Base-by-base conservation (phyloP, 345 rosid species). In the Eutrema heterophyllum region DNA sequence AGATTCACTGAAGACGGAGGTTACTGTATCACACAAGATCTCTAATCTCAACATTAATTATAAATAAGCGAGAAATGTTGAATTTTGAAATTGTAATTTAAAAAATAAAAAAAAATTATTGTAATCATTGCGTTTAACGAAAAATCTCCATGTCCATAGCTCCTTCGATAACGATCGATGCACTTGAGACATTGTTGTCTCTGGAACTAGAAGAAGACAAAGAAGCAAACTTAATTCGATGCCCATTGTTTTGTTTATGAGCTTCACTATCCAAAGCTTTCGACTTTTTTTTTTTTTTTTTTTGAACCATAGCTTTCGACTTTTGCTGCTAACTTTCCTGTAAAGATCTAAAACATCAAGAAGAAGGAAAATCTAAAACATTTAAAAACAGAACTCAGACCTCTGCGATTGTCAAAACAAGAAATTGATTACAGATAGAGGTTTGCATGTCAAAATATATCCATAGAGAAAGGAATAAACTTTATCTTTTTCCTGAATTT, bases 151-250 rank as follows among this genome's bases (percentile, higher is more conserved):
- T 21, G 24, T 21, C 24, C 24, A 21, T 55, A 32, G 82, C 78
- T 56, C 89, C 97, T 64, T 92, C 83, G 44, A 95, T 81, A 24
- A 73, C 55, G 16, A 95, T 72, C 21, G 82, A 77, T 27, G 81
- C 82, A 64, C 45, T 65, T 78, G 82, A 75, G 88, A 84, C 51
- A 78, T 64, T 51, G 43, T 13, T 48, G 12, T 41, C 69, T 65
- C 52, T 50, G 14, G 70, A 60, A 65, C 83, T 38, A 67, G 70
- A 78, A 87, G 86, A 55, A 50, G 54, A 83, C 24, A 59, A 84
- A 58, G 70, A 82, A 71, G 65, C 74, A 60, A 12, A 79, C 21
- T 55, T 21, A 21, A 21, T 55, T 30, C 27, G 80, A 80, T 65
- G 49, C 82, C 86, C 94, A 91, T 89, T 74, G 68, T 12, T 51